Conservation (phyloP, 1,284 basidiomycete species). For the Rhodofomes roseus region DNA sequence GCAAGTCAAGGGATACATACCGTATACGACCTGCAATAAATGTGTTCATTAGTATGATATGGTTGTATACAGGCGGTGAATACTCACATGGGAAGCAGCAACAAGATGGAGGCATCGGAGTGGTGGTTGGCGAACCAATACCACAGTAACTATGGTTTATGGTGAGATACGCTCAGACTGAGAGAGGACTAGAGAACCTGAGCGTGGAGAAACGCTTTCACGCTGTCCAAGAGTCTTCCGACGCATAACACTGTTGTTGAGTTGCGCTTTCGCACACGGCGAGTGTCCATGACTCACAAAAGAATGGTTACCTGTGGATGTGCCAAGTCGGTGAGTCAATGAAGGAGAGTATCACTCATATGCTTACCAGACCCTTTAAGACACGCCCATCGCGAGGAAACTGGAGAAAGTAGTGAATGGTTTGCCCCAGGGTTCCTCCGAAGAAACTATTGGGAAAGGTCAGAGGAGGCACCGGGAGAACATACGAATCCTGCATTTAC, state of each 20-base stretch:
- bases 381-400: not conserved
- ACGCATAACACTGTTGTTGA: not conserved
- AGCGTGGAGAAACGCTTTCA: slow-evolving; percentile 3
- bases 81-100: slow-evolving; percentile 2
- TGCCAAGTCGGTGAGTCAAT: not conserved
- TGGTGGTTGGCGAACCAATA: slow-evolving; percentile 4
- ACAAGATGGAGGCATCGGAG: not conserved
- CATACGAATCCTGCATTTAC: not conserved
- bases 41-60: not conserved
- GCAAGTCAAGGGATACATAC: not conserved
- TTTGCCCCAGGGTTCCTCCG: not conserved
- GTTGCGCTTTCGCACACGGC: not conserved
- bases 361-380: not conserved
- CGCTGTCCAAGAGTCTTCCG: not conserved
- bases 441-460: not conserved
- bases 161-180: not conserved
- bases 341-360: not conserved
- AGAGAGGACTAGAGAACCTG: not conserved
- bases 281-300: not conserved
- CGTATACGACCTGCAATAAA: slow-evolving; percentile 1
- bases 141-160: not conserved
- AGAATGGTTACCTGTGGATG: not conserved
- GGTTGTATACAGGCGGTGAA: not conserved
- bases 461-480: not conserved
- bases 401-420: not conserved